Evolutionary conservation across 371 early-diverging fungal species (phyloP).

Genomic region (Mortierella sp.): DNA sequence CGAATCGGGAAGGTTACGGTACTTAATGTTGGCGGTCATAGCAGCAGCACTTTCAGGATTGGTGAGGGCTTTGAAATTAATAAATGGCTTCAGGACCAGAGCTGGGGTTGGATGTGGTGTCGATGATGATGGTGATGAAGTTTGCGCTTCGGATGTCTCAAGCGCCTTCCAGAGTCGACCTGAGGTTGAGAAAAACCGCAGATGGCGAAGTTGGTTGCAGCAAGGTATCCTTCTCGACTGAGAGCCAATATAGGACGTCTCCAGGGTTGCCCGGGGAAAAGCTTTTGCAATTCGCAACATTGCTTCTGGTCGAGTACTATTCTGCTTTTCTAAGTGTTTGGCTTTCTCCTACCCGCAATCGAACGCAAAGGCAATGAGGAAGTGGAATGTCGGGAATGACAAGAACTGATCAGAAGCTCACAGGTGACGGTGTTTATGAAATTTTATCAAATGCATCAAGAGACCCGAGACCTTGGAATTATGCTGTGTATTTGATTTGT

Average conservation of each 20-base stretch:
- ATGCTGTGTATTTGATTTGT: not conserved
- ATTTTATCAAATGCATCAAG: not conserved
- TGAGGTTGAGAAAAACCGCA: constrained; percentile 12
- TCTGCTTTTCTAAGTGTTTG: not conserved
- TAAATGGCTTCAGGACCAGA: constrained; percentile 37
- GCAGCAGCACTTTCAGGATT: constrained; percentile 25
- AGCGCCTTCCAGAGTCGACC: not conserved
- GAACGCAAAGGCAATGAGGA: not conserved
- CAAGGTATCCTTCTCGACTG: not conserved
- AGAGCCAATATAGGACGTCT: not conserved
- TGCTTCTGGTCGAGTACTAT: not conserved
- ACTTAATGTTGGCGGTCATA: constrained; percentile 41
- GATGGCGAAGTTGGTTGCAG: not conserved
- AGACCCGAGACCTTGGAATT: not conserved
- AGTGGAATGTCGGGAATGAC: not conserved
- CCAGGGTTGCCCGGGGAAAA: not conserved
- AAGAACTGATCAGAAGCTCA: not conserved
- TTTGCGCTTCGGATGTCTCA: not conserved
- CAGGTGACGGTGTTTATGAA: constrained; percentile 33
- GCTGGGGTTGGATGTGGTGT: constrained; percentile 24
- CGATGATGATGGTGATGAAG: constrained; percentile 8
- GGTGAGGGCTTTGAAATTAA: constrained; percentile 53
- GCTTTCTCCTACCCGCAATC: not conserved
- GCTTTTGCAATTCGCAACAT: constrained; percentile 18
- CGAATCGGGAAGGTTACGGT: constrained; percentile 40